A percentile compares a stretch with the other conserved stretches of the same genome.
Conservation (phyloP, 805 yeast species). For the Teunomyces funiuensis region DNA sequence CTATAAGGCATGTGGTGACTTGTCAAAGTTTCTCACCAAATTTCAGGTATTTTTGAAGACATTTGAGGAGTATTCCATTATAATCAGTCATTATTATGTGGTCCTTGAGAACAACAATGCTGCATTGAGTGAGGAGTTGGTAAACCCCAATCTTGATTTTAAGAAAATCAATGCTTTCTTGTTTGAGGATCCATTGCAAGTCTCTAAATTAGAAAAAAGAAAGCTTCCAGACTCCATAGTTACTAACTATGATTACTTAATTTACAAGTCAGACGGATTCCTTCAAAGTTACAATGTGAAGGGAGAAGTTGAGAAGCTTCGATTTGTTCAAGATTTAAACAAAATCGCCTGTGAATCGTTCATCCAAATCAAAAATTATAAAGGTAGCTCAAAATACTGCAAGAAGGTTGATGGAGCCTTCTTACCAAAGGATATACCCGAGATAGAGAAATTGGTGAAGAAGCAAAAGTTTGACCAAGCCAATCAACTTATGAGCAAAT, state of each 20-base stretch:
- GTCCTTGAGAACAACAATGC: conserved; percentile 25
- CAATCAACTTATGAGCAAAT: conserved; percentile 30
- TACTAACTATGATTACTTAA: conserved; percentile 44
- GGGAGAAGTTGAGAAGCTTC: conserved; percentile 15
- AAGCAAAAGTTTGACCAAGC: conserved; percentile 40
- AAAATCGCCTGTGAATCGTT: conserved; percentile 43
- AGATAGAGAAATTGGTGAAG: conserved; percentile 37
- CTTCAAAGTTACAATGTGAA: conserved; percentile 9
- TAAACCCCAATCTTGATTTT: conserved; percentile 22
- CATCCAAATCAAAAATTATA: conserved; percentile 23
- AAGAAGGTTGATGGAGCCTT: conserved; percentile 21
- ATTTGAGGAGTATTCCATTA: conserved; percentile 46
- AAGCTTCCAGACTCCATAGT: conserved; percentile 32
- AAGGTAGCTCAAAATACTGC: conserved; percentile 26
- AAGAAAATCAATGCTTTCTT: conserved; percentile 22
- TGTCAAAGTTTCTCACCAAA: conserved; percentile 54
- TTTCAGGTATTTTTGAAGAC: conserved; percentile 39
- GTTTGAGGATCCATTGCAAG: conserved; percentile 26
- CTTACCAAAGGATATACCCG: conserved; percentile 39
- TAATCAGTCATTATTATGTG: conserved; percentile 26
- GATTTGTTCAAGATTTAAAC: conserved; percentile 30
- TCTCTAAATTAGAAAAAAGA: conserved; percentile 26
- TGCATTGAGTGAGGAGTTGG: conserved; percentile 10
- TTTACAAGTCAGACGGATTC: conserved; percentile 35
- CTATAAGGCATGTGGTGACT: conserved; percentile 52